Percentiles rank a stretch among this genome's conserved stretches.
These are phyloP conservation scores for Monosporascus sp. DNA, from an alignment of 2,329 filamentous ascomycete species.

Conservation along the genomic window DNA sequence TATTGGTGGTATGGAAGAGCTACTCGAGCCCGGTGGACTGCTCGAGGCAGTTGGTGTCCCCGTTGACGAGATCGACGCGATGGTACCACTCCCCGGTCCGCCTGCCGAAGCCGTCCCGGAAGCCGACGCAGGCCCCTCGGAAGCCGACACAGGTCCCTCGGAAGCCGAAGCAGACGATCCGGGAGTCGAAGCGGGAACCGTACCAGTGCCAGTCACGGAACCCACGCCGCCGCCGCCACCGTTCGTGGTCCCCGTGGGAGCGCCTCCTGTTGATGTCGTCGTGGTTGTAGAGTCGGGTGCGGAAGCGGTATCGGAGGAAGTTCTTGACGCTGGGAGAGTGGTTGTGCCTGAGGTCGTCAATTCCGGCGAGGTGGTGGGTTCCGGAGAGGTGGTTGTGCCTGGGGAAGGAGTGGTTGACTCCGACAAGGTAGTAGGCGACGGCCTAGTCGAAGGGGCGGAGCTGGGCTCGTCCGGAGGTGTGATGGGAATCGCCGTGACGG, in stretches of 20 bases:
- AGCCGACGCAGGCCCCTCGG: too few species aligned
- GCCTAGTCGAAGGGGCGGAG: conserved; percentile 3
- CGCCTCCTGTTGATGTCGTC: background rate
- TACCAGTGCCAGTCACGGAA: too few species aligned
- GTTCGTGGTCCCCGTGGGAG: conserved; percentile 2
- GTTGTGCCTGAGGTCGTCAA: background rate
- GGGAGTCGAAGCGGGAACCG: too few species aligned
- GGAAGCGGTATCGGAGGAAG: background rate
- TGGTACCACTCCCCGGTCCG: too few species aligned
- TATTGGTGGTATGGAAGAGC: conserved; percentile 3
- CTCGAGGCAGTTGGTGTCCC: conserved; percentile 6
- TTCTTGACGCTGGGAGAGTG: background rate
- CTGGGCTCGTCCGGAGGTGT: conserved; percentile 8
- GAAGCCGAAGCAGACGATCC: too few species aligned
- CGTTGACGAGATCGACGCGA: conserved; percentile 2
- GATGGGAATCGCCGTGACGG: conserved; percentile 8
- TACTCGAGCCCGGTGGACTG: background rate
- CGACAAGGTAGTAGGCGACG: conserved; percentile 1
- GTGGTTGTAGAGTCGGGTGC: background rate
- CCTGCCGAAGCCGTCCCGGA: too few species aligned
- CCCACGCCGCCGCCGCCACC: background rate
- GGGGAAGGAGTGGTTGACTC: conserved; percentile 1
- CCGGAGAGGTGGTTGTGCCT: conserved; percentile 1
- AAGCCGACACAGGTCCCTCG: too few species aligned
- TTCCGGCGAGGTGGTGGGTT: conserved; percentile 2